Evolutionary conservation across 495 filamentous ascomycete genomes (phyloP).

Genomic region (Amniculicola lignicola): DNA sequence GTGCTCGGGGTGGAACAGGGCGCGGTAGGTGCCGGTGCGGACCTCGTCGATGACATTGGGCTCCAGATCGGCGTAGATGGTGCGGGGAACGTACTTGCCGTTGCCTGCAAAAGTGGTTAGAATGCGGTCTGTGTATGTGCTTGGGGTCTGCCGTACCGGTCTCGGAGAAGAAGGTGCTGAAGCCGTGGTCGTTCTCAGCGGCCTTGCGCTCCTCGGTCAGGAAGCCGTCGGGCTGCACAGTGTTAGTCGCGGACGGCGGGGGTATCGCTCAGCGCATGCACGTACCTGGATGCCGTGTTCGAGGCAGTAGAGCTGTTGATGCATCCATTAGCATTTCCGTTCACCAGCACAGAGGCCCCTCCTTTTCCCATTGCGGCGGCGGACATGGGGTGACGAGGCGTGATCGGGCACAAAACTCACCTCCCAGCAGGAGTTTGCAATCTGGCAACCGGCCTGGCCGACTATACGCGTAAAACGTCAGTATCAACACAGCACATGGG

Average conservation of each 20-base stretch:
- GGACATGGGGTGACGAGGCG: neutral
- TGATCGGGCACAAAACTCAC: conserved; percentile 53
- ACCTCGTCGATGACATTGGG: conserved; percentile 99
- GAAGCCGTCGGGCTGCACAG: conserved; percentile 87
- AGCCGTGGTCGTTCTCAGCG: conserved; percentile 89
- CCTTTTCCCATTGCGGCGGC: conserved; percentile 4
- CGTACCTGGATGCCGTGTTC: conserved; percentile 99
- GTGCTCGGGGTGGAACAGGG: conserved; percentile 95
- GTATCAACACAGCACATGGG: conserved; percentile 12
- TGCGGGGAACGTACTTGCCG: conserved; percentile 97
- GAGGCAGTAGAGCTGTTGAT: conserved; percentile 91
- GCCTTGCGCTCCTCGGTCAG: conserved; percentile 96
- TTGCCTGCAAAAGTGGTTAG: conserved; percentile 59
- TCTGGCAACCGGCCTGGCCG: conserved; percentile 99
- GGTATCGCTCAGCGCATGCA: conserved; percentile 28
- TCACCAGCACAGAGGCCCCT: conserved; percentile 23
- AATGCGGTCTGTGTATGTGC: conserved; percentile 1
- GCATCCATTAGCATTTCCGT: conserved; percentile 14
- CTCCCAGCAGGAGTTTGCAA: conserved; percentile 99
- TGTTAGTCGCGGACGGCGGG: conserved; percentile 43
- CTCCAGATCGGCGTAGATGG: conserved; percentile 99
- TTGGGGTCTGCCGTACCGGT: conserved; percentile 64
- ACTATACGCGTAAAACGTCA: conserved; percentile 59
- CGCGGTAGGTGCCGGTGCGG: conserved; percentile 92
- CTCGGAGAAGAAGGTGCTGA: conserved; percentile 99